phyloP scores from a whole-genome alignment of 495 filamentous ascomycete genomes.

The Monascus purpureus region DNA sequence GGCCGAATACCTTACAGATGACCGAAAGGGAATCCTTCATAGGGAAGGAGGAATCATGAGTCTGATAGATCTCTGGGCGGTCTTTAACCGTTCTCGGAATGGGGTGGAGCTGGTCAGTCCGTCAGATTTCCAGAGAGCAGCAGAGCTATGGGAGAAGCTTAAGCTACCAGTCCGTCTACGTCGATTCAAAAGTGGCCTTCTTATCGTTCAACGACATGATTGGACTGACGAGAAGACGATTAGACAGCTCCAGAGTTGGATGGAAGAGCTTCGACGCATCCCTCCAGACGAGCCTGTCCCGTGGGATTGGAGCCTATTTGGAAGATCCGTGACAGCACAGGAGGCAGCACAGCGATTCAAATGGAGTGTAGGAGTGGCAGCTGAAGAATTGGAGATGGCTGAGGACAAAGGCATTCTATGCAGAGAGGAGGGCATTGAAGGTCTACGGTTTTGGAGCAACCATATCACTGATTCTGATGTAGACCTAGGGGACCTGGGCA shows the following conservation, averaged over 20 bases:
- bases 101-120: slow-evolving; percentile 93
- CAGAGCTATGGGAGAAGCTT: slow-evolving; percentile 74
- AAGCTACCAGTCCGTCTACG: slow-evolving; percentile 75
- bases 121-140: slow-evolving; percentile 81
- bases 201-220: slow-evolving; percentile 81
- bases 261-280: slow-evolving; percentile 53
- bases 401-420: slow-evolving; percentile 74
- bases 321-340: slow-evolving; percentile 75
- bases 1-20: slow-evolving; percentile 89
- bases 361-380: slow-evolving; percentile 97
- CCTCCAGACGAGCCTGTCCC: slow-evolving; percentile 47
- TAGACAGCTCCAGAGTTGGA: slow-evolving; percentile 58
- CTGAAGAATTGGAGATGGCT: slow-evolving; percentile 94
- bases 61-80: slow-evolving; percentile 89
- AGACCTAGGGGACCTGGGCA: slow-evolving; percentile 2
- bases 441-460: slow-evolving; percentile 72
- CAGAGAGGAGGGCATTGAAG: slow-evolving; percentile 73
- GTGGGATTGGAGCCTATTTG: slow-evolving; percentile 68
- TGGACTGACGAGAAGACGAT: slow-evolving; percentile 87
- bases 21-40: slow-evolving; percentile 63
- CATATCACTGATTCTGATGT: slow-evolving; percentile 18
- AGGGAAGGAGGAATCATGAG: slow-evolving; percentile 88
- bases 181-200: slow-evolving; percentile 78
- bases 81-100: slow-evolving; percentile 90
- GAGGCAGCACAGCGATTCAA: slow-evolving; percentile 84